These are phyloP conservation scores for Talaromyces amestolkiae DNA, from an alignment of 2,329 filamentous ascomycete species.

Conservation along the genomic window DNA sequence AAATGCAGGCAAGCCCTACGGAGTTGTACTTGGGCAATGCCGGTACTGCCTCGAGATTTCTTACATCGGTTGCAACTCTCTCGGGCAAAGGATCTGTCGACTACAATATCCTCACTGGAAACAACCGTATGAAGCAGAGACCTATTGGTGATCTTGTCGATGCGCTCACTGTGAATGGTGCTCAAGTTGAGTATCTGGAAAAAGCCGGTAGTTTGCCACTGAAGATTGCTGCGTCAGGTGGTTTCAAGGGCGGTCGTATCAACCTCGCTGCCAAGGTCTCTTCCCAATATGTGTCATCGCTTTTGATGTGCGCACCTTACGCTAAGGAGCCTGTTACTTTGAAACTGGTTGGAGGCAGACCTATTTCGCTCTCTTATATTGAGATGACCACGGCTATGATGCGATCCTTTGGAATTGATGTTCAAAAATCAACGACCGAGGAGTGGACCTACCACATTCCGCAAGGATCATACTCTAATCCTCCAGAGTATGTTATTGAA, in stretches of 20 bases:
- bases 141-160: slow-evolving; percentile 93
- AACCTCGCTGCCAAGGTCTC: slow-evolving; percentile 92
- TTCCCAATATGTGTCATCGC: slow-evolving; percentile 97
- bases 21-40: slow-evolving; percentile 93
- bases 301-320: slow-evolving; percentile 95
- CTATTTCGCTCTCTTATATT: slow-evolving; percentile 94
- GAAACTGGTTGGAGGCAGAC: slow-evolving; percentile 89
- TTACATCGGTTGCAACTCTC: slow-evolving; percentile 86
- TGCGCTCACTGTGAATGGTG: slow-evolving; percentile 80
- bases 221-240: slow-evolving; percentile 75
- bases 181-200: slow-evolving; percentile 82
- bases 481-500: slow-evolving; percentile 82
- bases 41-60: slow-evolving; percentile 89
- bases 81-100: slow-evolving; percentile 63
- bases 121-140: slow-evolving; percentile 91
- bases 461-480: slow-evolving; percentile 77
- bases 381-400: slow-evolving; percentile 99
- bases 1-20: slow-evolving; percentile 69
- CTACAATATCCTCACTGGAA: slow-evolving; percentile 83
- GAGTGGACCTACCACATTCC: slow-evolving; percentile 93
- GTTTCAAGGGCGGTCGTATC: slow-evolving; percentile 81
- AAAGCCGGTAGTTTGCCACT: slow-evolving; percentile 80
- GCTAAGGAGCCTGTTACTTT: slow-evolving; percentile 91
- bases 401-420: slow-evolving; percentile 81
- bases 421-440: slow-evolving; percentile 72